Conservation (phyloP, 2,329 filamentous ascomycete species). For the Fusarium sublunatum region DNA sequence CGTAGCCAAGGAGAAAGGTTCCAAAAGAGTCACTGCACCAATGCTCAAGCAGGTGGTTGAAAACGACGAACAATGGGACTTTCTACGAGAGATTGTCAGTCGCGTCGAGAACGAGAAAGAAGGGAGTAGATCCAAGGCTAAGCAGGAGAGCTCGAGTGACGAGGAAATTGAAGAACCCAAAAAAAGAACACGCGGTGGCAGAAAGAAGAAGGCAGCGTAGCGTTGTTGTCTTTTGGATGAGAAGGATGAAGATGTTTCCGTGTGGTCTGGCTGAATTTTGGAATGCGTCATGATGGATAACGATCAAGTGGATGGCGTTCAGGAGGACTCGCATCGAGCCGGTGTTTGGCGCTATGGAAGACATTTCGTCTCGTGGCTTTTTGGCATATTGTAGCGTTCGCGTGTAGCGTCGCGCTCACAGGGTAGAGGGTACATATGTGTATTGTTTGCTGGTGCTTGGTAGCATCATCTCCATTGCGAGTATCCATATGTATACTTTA, state of each 20-base stretch:
- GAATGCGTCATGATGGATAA: constrained; percentile 44
- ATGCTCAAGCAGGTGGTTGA: constrained; percentile 94
- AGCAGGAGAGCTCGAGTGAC: constrained; percentile 65
- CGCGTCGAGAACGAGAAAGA: constrained; percentile 76
- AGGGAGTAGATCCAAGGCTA: constrained; percentile 54
- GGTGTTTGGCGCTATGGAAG: constrained; percentile 44
- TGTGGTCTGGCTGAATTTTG: constrained; percentile 6
- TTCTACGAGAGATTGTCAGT: constrained; percentile 87
- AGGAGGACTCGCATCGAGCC: constrained; percentile 40
- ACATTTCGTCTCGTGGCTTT: constrained; percentile 29
- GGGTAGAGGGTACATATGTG: not conserved
- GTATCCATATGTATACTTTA: not conserved
- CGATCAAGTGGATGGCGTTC: constrained; percentile 46
- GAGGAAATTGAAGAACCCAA: constrained; percentile 63
- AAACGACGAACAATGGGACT: constrained; percentile 93
- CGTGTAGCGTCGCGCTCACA: constrained; percentile 9
- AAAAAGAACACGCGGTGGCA: constrained; percentile 59
- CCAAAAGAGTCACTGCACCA: constrained; percentile 87
- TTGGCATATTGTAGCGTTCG: constrained; percentile 27
- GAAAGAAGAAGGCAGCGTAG: constrained; percentile 61
- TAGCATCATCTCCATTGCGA: not conserved
- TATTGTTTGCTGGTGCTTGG: constrained; percentile 10
- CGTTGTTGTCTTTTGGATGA: constrained; percentile 3
- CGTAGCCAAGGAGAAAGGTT: constrained; percentile 83
- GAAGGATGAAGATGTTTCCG: not conserved